Base-by-base conservation (phyloP, 176 grass and related monocot species). In the Lolium perenne region DNA sequence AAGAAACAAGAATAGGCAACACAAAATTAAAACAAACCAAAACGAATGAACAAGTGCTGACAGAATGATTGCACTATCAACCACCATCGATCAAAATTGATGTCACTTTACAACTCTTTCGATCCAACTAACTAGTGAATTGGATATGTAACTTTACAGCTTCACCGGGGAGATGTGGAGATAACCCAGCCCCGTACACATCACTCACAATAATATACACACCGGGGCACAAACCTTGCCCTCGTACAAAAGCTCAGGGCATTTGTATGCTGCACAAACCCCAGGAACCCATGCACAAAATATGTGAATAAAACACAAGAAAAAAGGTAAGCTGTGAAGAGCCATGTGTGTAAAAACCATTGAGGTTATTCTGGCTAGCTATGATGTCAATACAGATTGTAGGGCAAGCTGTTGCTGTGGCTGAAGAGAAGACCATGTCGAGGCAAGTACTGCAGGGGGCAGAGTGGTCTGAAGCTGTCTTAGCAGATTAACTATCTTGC, bases 391-490 rank as follows among this genome's bases (percentile, higher is more conserved):
- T 18, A 92, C 76, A 25, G 90, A 91, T 38, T 95, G 90, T 77
- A 95, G 81, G 1, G 84, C 88, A 45, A 91, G 90, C n/a, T 91
- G 90, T 64, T 95, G 90, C 72, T 95, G 93, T 73, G 90, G 93
- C 78, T 95, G 90, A 77, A 95, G 81, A 47, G 88, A 89, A 74
- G 93, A 95, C 88, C 90, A 95, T 71, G 93, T 92, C 18, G 90
- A 95, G 63, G 93, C 93, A 38, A 95, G 89, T 53, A 95, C 86
- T 45, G 93, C 78, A n/a, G 93, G 93, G 25, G 93, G 93, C 88
- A 95, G 61, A 8, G 88, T 92, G 59, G 82, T 87, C 53, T 92
- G 93, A 67, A 95, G 91, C 71, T 92, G 93, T 25, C 83, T 95
- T 75, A 95, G 85, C n/a, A 95, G 46, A 88, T 84, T 95, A 81